Evolutionary conservation across 805 yeast species (phyloP), one percentile per base, ranked within the genome.

Genomic region (Cyberlindnera lachancei): DNA sequence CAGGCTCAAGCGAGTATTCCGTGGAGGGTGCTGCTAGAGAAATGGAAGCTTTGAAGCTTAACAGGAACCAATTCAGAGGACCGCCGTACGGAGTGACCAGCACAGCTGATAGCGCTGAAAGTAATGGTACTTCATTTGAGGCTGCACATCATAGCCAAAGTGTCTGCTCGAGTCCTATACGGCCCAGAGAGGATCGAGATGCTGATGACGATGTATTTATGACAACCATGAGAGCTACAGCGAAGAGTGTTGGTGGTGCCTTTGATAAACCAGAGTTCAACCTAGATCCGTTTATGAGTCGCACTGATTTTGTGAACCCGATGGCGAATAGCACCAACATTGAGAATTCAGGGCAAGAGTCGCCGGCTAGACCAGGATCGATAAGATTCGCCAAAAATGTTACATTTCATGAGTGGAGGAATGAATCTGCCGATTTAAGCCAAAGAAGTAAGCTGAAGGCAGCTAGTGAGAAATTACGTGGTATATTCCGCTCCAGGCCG

Each of bases 381-480:
- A 29, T 29, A 11, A 29, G 29, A 20, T 31, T 31, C 18, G 24
- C 29, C 14, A 31, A 25, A n/a, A 31, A 31, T 19, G 34, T 31
- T 16, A 24, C 34, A 1, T 31, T 31, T 24, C 27, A 25, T 25
- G 29, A 31, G 15, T 21, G 18, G 18, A 17, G 17, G 13, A 20
- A 25, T 18, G 21, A 19, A 17, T 25, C 18, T n/a, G 21, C 10
- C 15, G 27, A 7, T 11, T 14, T 15, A 12, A 24, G 17, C 12
- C 17, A 13, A 19, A 29, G 18, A 20, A 8, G 24, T n/a, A 26
- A 27, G 9, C 6, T 16, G 4, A 20, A 21, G 16, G 11, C 20
- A 5, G 23, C 14, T 6, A 27, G 23, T 12, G 4, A 13, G 11
- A 25, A 27, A 8, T 7, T 19, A 6, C 18, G 18, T 19, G 30